Evolutionary conservation across 441 rosid species (phyloP), one percentile per base, ranked within the genome.

Genomic region (Gossypium lobatum): DNA sequence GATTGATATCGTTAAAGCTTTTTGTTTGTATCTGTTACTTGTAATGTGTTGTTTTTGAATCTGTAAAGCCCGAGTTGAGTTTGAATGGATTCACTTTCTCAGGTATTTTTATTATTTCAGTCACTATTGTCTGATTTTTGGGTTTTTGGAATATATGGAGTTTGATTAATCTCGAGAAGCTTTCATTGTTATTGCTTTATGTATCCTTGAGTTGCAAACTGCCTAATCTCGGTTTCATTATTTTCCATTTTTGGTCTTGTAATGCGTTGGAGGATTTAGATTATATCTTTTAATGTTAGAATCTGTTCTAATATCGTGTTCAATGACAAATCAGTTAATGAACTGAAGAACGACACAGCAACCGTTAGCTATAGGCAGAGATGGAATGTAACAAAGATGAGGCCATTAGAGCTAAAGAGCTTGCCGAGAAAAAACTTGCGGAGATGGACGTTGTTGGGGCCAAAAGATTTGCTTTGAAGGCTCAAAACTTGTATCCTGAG

Each of bases 401-500:
- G 34, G 70, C 55, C 34, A 2, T 65, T 14, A 65, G 31, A 45
- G 70, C 70, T 65, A 65, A 45, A 65, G 70, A 65, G 54, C 70
- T 65, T 20, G 89, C 91, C 10, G 81, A 82, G 80, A 70, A 58
- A 71, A 84, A 79, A 75, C 76, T 87, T 60, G n/a, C 64, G 21
- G 86, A 79, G 18, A 78, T 75, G 26, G 89, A 89, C 73, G 1
- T 75, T 16, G 39, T 75, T 8, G 88, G 83, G 26, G 93, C 91
- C 0, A 79, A 80, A 55, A 87, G 42, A 60, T 79, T 82, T 70
- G 91, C 89, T 0, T 5, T 81, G 78, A 86, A 81, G 72, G 91
- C 90, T 52, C 83, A 78, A 72, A 78, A 75, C 10, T 53, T 87
- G 78, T 79, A 72, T 72, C 86, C 89, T 0, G 76, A 72, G 1